phyloP scores from a whole-genome alignment of 2,329 filamentous ascomycete genomes.

The Ceratocystis destructans region DNA sequence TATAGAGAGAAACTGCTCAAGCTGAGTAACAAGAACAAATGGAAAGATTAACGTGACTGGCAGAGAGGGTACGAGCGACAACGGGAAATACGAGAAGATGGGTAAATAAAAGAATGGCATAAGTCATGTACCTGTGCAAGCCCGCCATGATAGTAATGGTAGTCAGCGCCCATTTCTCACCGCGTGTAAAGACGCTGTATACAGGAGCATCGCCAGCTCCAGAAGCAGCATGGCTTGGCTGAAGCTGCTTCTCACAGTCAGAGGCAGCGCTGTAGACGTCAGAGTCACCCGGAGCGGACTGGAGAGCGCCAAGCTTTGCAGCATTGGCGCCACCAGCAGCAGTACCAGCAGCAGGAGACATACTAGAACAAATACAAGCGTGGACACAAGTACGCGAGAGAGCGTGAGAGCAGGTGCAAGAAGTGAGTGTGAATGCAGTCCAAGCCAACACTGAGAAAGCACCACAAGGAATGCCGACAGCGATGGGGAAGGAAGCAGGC shows the following conservation, averaged over 20 bases:
- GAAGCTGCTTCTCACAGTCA: background rate
- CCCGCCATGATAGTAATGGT: conserved; percentile 24
- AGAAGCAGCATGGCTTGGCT: background rate
- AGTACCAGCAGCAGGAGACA: background rate
- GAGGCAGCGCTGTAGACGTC: background rate
- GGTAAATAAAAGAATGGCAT: no score
- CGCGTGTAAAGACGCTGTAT: conserved; percentile 23
- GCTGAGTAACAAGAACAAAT: background rate
- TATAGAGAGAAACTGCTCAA: background rate
- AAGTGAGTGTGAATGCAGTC: background rate
- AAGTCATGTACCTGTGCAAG: conserved; percentile 20
- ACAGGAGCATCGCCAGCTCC: background rate
- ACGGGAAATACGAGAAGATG: background rate
- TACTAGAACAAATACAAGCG: background rate
- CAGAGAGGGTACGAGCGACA: background rate
- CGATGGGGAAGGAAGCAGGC: no score
- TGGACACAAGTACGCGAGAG: background rate
- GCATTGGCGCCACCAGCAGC: no score
- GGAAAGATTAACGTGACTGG: background rate
- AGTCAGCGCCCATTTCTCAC: conserved; percentile 24
- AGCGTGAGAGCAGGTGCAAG: background rate
- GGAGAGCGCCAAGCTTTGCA: background rate
- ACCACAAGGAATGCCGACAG: no score
- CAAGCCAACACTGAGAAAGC: no score
- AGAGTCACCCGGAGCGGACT: background rate